Base-by-base conservation (phyloP, 2,329 filamentous ascomycete species). In the Ascochyta clinopodiicola region DNA sequence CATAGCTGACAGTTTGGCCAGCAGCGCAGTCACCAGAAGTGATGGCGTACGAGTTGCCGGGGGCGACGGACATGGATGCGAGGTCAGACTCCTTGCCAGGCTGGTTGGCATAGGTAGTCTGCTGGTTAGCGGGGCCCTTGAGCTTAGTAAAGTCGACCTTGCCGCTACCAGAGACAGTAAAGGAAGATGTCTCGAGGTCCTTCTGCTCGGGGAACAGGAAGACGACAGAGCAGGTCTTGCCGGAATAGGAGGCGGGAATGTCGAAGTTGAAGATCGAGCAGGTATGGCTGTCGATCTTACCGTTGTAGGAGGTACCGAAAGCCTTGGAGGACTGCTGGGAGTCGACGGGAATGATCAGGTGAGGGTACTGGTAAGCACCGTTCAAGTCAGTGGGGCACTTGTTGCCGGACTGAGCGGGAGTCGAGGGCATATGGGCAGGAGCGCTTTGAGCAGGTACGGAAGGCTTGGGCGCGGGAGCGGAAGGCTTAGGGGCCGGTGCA, bases 181-280 rank as follows among this genome's bases (percentile, higher is more conserved):
- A 88, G 10, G 79, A 78, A 0, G 86, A 86, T 1, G 85, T 87
- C 73, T 85, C 74, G n/a, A 88, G 82, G 31, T 86, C 73, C 15
- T 78, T 65, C 58, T 84, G 73, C 45, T 77, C 62, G 10, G 88
- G 88, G 75, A 89, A 84, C 39, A 88, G 78, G 82, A 90, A 90
- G 52, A 86, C 77, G 8, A 90, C 77, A 51, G 80, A 82, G 77
- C 88, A 91, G 6, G 76, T 84, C 75, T 85, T 84, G 62, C 83
- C 84, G 8, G 77, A 63, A 63, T 85, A 80, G 5, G 75, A 73
- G 4, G 73, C 59, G 1, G 83, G 84, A 38, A 90, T 83, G 67
- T 88, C 86, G 75, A 90, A 90, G 78, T 88, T 88, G 82, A 88
- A 90, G 67, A 89, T 82, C 12, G 83, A 82, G 12, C 82, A 83